Percentiles rank a stretch among this genome's conserved stretches.
phyloP scores from a whole-genome alignment of 2,329 filamentous ascomycete genomes.

The Pseudogymnoascus sp. region DNA sequence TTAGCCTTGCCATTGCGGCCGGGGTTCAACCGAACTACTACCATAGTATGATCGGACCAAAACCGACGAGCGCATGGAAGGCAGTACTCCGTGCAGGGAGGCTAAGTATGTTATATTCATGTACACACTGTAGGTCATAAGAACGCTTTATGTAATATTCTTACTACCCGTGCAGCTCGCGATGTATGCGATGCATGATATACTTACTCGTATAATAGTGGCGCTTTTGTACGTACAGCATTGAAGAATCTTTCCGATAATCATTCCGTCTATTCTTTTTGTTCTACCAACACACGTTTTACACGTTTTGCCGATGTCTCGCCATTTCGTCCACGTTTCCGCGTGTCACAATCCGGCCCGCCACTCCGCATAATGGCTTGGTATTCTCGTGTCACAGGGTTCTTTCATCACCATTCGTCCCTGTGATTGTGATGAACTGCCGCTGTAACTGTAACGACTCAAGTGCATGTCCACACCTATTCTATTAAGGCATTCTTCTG shows the following conservation, averaged over 20 bases:
- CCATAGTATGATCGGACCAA: no score
- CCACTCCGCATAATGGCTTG: not conserved
- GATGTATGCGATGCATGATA: not conserved
- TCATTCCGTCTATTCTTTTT: no score
- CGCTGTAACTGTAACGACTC: not conserved
- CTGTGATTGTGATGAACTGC: not conserved
- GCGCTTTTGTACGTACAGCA: not conserved
- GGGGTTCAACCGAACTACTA: not conserved
- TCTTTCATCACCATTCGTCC: not conserved
- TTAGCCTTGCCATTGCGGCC: not conserved
- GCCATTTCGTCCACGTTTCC: not conserved
- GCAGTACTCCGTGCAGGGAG: not conserved
- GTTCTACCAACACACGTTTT: not conserved
- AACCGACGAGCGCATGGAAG: slow-evolving; percentile 5
- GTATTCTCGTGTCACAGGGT: not conserved
- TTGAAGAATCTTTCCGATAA: not conserved
- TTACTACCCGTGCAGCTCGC: no score
- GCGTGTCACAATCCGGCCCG: slow-evolving; percentile 2
- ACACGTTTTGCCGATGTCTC: not conserved
- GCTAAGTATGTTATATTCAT: not conserved
- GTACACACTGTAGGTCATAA: no score
- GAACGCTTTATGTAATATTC: no score
- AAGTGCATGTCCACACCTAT: not conserved
- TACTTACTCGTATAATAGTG: slow-evolving; percentile 2
- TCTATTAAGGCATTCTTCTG: not conserved